Conservation (phyloP, 768 basidiomycete genomes). For the Rhodotorula paludigena region DNA sequence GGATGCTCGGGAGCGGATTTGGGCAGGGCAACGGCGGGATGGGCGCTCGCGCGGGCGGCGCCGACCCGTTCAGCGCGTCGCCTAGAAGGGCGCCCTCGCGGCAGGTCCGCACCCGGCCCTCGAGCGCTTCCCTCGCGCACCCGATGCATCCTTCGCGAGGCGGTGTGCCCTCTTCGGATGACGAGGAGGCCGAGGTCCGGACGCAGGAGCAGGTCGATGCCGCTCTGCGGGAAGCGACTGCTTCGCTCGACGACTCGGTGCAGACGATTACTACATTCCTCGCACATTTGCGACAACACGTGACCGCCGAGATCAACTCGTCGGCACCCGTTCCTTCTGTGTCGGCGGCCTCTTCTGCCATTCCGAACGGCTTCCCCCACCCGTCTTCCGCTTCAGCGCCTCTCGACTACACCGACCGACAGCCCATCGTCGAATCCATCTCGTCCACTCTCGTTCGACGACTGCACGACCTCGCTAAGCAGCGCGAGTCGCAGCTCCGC, state of each 20-base stretch:
- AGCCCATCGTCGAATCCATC: conserved; percentile 56
- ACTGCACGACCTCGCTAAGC: conserved; percentile 67
- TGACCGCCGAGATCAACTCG: neutral
- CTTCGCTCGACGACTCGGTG: conserved; percentile 44
- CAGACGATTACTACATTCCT: conserved; percentile 74
- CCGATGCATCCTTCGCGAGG: no score
- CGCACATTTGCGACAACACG: conserved; percentile 57
- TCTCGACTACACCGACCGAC: conserved; percentile 25
- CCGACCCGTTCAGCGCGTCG: neutral
- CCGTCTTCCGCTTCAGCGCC: conserved; percentile 8
- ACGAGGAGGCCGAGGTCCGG: neutral
- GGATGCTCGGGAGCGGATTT: neutral
- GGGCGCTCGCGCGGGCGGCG: neutral
- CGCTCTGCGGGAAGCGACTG: conserved; percentile 1
- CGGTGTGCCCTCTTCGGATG: no score
- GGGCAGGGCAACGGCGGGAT: neutral
- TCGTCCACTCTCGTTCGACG: conserved; percentile 71
- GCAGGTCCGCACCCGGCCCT: neutral
- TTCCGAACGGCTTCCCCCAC: conserved; percentile 48
- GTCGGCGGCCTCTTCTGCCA: no score
- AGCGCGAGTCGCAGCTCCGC: conserved; percentile 55
- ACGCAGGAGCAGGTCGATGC: conserved; percentile 16
- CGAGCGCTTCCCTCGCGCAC: neutral
- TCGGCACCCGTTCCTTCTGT: conserved; percentile 27
- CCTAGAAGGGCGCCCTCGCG: neutral